Percentiles rank a stretch among this genome's conserved stretches.
These are phyloP conservation scores for Artemisia annua DNA, from an alignment of 129 eudicot species.

Conservation along the genomic window DNA sequence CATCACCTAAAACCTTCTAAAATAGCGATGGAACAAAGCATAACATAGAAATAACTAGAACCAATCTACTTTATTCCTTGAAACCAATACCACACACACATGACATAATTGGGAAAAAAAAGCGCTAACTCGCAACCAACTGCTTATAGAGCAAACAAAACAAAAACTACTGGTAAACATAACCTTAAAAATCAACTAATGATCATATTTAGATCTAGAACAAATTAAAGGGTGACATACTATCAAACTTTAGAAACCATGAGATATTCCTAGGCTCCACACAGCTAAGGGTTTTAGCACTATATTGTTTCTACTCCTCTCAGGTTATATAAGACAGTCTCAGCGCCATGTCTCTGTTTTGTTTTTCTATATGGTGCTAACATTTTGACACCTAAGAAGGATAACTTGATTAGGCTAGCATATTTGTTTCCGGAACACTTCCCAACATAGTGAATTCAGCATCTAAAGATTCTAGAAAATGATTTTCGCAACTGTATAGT, in stretches of 20 bases:
- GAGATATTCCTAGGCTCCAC: background rate
- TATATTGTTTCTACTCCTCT: too few relatives aligned
- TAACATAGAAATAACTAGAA: too few relatives aligned
- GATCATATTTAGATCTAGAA: background rate
- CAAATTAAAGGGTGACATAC: background rate
- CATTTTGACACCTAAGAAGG: background rate
- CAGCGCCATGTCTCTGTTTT: slow-evolving; percentile 11
- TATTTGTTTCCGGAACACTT: slow-evolving; percentile 11
- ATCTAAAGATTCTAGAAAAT: background rate
- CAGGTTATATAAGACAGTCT: background rate
- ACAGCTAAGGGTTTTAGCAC: background rate
- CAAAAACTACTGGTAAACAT: too few relatives aligned
- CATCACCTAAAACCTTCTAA: too few relatives aligned
- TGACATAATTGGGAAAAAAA: too few relatives aligned
- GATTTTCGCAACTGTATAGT: background rate
- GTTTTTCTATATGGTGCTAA: background rate
- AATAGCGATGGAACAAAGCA: too few relatives aligned
- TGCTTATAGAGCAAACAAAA: too few relatives aligned
- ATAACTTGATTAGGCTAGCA: background rate
- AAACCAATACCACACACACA: too few relatives aligned
- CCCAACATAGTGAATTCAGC: background rate
- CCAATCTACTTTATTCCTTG: too few relatives aligned
- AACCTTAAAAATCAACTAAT: slow-evolving; percentile 1
- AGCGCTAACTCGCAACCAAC: too few relatives aligned
- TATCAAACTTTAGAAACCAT: background rate